A percentile compares a stretch with the other conserved stretches of the same genome.
Conservation (phyloP, 768 basidiomycete genomes). For the Cystobasidium onofrii region DNA sequence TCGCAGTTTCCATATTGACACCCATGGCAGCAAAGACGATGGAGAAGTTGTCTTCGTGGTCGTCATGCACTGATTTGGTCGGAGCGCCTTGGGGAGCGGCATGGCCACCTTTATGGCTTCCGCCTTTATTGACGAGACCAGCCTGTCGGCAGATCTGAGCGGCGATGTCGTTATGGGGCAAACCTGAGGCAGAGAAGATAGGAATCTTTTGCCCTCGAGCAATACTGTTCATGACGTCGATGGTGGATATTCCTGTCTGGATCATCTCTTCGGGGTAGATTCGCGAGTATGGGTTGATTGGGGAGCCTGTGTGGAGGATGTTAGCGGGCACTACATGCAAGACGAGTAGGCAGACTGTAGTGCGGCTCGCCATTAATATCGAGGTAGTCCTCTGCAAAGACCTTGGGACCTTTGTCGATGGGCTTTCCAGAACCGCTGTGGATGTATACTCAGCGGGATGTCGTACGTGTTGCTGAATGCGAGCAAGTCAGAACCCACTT, state of each 20-base stretch:
- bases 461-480: not conserved
- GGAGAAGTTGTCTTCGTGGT: slow-evolving; percentile 99
- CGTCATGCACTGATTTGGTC: slow-evolving; percentile 93
- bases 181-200: slow-evolving; percentile 96
- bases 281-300: slow-evolving; percentile 94
- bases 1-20: slow-evolving; percentile 99
- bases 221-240: slow-evolving; percentile 96
- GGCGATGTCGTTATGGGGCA: slow-evolving; percentile 99
- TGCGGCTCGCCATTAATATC: slow-evolving; percentile 89
- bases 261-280: slow-evolving; percentile 99
- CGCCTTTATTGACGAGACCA: slow-evolving; percentile 73
- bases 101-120: slow-evolving; percentile 65
- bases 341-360: slow-evolving; percentile 5
- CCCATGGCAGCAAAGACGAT: slow-evolving; percentile 99
- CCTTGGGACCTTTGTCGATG: slow-evolving; percentile 96
- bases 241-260: slow-evolving; percentile 98
- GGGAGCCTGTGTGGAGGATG: slow-evolving; percentile 61
- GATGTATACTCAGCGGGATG: not conserved
- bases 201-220: slow-evolving; percentile 99
- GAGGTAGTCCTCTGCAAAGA: slow-evolving; percentile 97
- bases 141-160: slow-evolving; percentile 99
- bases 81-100: slow-evolving; percentile 76
- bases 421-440: slow-evolving; percentile 76
- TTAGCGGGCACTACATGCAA: not conserved
- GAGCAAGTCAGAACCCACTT: slow-evolving; percentile 50